A percentile compares a stretch with the other conserved stretches of the same genome.
Conservation (phyloP, 164 flowering plant species). For the Piper betle region DNA sequence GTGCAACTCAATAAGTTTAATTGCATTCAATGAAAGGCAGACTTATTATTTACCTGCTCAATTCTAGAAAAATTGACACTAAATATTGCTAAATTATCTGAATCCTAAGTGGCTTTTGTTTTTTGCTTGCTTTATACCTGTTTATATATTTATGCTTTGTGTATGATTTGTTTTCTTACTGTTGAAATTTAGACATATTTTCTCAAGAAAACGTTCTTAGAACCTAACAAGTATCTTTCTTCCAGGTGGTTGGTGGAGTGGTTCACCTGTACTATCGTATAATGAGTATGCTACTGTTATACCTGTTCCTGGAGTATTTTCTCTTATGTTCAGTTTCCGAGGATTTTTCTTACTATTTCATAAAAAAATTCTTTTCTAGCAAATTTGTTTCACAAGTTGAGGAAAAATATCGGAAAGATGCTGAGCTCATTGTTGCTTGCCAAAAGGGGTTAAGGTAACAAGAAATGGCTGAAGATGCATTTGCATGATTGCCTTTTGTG, state of each 20-base stretch:
- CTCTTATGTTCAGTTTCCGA: background rate
- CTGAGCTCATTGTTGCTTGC: constrained; percentile 87
- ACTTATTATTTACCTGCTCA: no score
- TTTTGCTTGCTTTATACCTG: no score
- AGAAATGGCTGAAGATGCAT: no score
- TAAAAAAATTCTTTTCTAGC: constrained; percentile 16
- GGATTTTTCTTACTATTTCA: constrained; percentile 1
- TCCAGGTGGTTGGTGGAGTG: constrained; percentile 99
- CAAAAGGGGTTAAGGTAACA: constrained; percentile 90
- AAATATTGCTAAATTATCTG: no score
- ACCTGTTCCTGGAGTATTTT: background rate
- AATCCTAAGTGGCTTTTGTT: no score
- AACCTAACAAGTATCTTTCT: background rate
- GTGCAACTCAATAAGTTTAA: no score
- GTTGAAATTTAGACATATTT: no score
- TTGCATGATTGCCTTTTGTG: background rate
- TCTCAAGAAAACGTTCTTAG: background rate
- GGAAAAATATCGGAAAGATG: constrained; percentile 58
- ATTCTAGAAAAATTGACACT: no score
- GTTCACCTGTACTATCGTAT: constrained; percentile 61
- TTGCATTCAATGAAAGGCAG: no score
- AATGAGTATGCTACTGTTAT: constrained; percentile 33
- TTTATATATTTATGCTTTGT: no score
- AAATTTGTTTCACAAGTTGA: constrained; percentile 57
- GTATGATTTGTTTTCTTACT: background rate